phyloP scores from a whole-genome alignment of 2,329 filamentous ascomycete genomes.

The Chaetomium globosum region DNA sequence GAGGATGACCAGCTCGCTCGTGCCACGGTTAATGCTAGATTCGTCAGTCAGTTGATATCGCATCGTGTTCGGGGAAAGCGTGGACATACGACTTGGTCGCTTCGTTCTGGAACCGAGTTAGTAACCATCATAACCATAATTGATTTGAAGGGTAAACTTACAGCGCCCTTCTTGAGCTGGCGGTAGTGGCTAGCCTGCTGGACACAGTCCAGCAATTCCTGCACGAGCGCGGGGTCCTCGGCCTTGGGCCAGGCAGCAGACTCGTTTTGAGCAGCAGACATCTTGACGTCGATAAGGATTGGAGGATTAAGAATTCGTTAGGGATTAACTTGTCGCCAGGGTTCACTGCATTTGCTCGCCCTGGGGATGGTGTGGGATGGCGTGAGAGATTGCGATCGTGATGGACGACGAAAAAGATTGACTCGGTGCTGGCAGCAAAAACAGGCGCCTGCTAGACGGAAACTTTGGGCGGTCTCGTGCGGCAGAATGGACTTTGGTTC shows the following conservation, averaged over 20 bases:
- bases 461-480: slow-evolving; percentile 31
- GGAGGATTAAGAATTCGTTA: slow-evolving; percentile 7
- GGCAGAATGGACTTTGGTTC: slow-evolving; percentile 25
- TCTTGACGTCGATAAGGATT: slow-evolving; percentile 28
- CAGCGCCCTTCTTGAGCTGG: slow-evolving; percentile 87
- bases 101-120: slow-evolving; percentile 33
- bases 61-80: not conserved
- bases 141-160: slow-evolving; percentile 35
- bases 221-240: slow-evolving; percentile 68
- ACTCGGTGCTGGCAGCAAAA: slow-evolving; percentile 13
- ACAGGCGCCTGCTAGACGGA: slow-evolving; percentile 2
- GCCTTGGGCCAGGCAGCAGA: slow-evolving; percentile 67
- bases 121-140: not conserved
- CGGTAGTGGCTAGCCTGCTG: slow-evolving; percentile 39
- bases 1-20: slow-evolving; percentile 84
- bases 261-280: slow-evolving; percentile 41
- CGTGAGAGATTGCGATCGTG: slow-evolving; percentile 27
- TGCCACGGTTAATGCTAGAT: slow-evolving; percentile 62
- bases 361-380: slow-evolving; percentile 30
- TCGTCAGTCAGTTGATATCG: slow-evolving; percentile 13
- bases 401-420: slow-evolving; percentile 24
- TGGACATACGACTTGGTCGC: slow-evolving; percentile 38
- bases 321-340: slow-evolving; percentile 32
- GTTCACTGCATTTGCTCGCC: slow-evolving; percentile 41
- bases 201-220: slow-evolving; percentile 80